Base-by-base conservation (phyloP, 257 asterid species). In the Nicotiana noctiflora region DNA sequence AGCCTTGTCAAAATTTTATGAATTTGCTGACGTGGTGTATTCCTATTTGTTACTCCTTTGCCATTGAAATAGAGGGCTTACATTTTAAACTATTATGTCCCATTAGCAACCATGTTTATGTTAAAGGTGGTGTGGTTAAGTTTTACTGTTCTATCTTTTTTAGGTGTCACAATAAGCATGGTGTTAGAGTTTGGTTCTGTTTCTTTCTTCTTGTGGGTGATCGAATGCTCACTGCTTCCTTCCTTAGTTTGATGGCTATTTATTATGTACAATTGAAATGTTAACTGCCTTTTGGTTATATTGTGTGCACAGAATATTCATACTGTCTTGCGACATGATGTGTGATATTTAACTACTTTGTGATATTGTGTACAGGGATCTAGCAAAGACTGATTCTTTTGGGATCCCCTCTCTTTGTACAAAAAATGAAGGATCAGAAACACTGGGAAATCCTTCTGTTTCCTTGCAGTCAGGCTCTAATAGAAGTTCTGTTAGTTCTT, bases 341-440 rank as follows among this genome's bases (percentile, higher is more conserved):
- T 53, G 64, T 56, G 52, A 49, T 49, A 72, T 72, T n/a, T 49
- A 72, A 49, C 61, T 72, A 72, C 40, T 83, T 46, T 49, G 15
- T 44, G 84, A 78, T 74, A 79, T 82, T 68, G 81, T 82, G 40
- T 84, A 83, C 89, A 95, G 98, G 95, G 85, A 78, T 59, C 76
- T 60, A 49, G 57, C 25, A 29, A 82, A 75, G 34, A 82, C 70
- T 32, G 78, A 82, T 59, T 51, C 83, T 2, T 59, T 85, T 61
- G 59, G 17, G 57, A 70, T 67, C 72, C 85, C 62, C 70, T 66
- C 92, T 70, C 75, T 66, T 55, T 27, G 81, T 63, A 67, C 77
- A 77, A 61, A 87, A 57, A 70, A 84, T 62, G 86, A 85, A 81
- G 77, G 66, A 62, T 72, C 85, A 37, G 85, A 88, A 44, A 86